phyloP scores from a whole-genome alignment of 1,139 yeast genomes.

The Magnusiomyces fungicola region DNA sequence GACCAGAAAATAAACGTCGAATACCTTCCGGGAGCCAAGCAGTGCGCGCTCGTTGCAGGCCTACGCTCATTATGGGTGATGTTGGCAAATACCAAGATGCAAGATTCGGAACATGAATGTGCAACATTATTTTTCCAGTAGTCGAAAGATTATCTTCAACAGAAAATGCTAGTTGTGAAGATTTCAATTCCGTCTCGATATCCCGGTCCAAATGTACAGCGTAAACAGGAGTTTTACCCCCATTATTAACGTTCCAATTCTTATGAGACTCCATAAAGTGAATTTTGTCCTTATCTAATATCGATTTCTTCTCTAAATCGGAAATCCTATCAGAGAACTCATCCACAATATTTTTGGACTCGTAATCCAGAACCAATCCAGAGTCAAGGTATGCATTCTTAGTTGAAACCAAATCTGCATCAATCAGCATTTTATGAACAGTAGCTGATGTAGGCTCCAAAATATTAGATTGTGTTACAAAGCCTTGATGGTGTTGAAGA shows the following conservation, averaged over 20 bases:
- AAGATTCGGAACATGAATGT: constrained; percentile 13
- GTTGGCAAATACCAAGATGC: constrained; percentile 10
- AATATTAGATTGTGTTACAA: background rate
- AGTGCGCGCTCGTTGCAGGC: constrained; percentile 8
- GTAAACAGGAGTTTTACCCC: background rate
- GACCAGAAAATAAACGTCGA: constrained; percentile 7
- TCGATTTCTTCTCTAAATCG: constrained; percentile 1
- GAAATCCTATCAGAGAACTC: constrained; percentile 4
- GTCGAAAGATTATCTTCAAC: constrained; percentile 8
- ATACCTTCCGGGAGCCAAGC: constrained; percentile 13
- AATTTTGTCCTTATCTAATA: background rate
- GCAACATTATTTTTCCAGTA: constrained; percentile 3
- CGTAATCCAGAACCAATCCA: constrained; percentile 7
- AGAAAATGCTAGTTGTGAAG: constrained; percentile 12
- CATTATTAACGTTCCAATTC: background rate
- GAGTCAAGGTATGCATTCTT: constrained; percentile 13
- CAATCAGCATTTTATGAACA: constrained; percentile 11
- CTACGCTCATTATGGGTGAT: constrained; percentile 9
- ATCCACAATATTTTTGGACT: constrained; percentile 4
- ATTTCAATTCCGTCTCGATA: background rate
- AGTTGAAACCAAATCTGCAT: constrained; percentile 7
- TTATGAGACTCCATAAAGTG: constrained; percentile 1
- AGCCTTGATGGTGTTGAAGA: constrained; percentile 4
- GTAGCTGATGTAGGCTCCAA: background rate
- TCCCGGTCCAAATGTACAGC: constrained; percentile 1